These are phyloP conservation scores for Aspergillus carlsbadensis DNA, from an alignment of 495 filamentous ascomycete genomes.

Conservation along the genomic window DNA sequence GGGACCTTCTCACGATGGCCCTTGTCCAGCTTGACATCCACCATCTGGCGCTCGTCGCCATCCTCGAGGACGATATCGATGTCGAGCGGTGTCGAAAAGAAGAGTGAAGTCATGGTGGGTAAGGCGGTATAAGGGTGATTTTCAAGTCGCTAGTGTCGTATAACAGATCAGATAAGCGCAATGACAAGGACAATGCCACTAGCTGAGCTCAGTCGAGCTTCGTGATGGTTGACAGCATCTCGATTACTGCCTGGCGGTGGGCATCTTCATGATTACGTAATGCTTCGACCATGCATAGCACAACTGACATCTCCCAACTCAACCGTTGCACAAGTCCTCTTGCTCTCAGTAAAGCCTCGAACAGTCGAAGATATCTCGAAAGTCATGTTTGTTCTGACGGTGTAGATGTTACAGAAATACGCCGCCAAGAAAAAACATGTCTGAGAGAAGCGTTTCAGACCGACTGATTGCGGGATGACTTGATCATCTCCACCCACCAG, in stretches of 20 bases:
- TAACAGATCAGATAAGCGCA: background rate
- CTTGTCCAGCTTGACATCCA: slow-evolving; percentile 98
- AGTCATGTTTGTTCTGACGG: background rate
- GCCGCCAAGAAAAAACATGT: background rate
- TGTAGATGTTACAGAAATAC: background rate
- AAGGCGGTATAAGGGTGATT: slow-evolving; percentile 3
- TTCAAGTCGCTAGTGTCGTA: background rate
- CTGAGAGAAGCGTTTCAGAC: background rate
- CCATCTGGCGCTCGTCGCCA: slow-evolving; percentile 86
- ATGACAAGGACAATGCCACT: slow-evolving; percentile 6
- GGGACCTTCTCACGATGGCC: slow-evolving; percentile 93
- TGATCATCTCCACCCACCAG: slow-evolving; percentile 1
- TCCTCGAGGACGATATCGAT: slow-evolving; percentile 98
- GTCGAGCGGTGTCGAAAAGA: slow-evolving; percentile 96
- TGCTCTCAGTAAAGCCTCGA: background rate
- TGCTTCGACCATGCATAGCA: background rate
- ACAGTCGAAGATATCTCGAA: background rate
- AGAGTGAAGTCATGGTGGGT: slow-evolving; percentile 79
- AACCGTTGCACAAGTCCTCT: no score
- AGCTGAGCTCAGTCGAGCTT: slow-evolving; percentile 16
- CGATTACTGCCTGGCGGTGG: slow-evolving; percentile 21
- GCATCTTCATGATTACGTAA: slow-evolving; percentile 21
- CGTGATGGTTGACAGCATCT: slow-evolving; percentile 15
- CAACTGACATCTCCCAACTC: no score
- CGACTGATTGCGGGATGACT: background rate